phyloP scores from a whole-genome alignment of 805 yeast species.

The Teunomyces tritomae region DNA sequence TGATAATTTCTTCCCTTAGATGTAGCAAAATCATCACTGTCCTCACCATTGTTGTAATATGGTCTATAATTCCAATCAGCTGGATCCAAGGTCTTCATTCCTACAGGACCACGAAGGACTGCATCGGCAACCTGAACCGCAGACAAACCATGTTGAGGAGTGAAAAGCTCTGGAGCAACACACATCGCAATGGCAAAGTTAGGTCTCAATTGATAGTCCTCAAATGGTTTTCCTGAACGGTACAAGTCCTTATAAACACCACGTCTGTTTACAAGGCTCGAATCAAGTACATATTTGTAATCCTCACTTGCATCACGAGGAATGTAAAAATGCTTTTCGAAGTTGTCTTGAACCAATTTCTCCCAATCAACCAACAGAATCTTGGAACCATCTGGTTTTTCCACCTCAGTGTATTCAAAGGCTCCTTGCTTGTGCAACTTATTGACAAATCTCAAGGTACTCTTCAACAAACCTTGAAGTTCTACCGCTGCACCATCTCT shows the following conservation, averaged over 20 bases:
- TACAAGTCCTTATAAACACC: slow-evolving; percentile 92
- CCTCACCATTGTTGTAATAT: slow-evolving; percentile 76
- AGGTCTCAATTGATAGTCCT: slow-evolving; percentile 90
- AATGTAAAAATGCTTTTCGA: slow-evolving; percentile 75
- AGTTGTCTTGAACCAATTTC: slow-evolving; percentile 59
- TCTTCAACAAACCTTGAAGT: slow-evolving; percentile 83
- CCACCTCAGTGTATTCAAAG: slow-evolving; percentile 59
- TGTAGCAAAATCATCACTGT: slow-evolving; percentile 83
- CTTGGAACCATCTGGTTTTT: slow-evolving; percentile 53
- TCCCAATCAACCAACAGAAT: slow-evolving; percentile 74
- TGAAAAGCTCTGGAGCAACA: slow-evolving; percentile 93
- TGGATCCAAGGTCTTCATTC: slow-evolving; percentile 91
- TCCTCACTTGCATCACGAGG: slow-evolving; percentile 69
- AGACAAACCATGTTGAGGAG: slow-evolving; percentile 53
- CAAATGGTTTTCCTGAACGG: slow-evolving; percentile 79
- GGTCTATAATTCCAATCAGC: slow-evolving; percentile 91
- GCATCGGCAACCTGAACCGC: slow-evolving; percentile 73
- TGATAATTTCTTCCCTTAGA: slow-evolving; percentile 95
- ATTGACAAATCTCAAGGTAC: slow-evolving; percentile 76
- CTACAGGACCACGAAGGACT: slow-evolving; percentile 80
- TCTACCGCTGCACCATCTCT: slow-evolving; percentile 97
- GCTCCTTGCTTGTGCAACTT: slow-evolving; percentile 50
- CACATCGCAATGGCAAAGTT: slow-evolving; percentile 90
- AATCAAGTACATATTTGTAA: slow-evolving; percentile 55
- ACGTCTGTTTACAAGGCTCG: slow-evolving; percentile 72